Conservation (phyloP, 2,329 filamentous ascomycete genomes). For the Aspergillus clavatus region DNA sequence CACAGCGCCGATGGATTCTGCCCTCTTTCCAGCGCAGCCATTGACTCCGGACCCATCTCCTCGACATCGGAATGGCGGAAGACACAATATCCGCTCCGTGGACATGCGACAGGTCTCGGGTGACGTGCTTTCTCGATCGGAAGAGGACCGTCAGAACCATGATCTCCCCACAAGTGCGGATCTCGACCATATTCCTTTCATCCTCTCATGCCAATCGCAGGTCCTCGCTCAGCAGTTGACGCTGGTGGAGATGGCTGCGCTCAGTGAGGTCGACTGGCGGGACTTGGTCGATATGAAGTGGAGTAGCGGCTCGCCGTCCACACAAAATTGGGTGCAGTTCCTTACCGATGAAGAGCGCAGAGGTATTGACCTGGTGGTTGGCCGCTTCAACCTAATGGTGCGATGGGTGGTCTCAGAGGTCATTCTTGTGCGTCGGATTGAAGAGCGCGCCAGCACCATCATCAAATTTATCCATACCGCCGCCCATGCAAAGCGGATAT, state of each 20-base stretch:
- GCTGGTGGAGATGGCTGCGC: constrained; percentile 60
- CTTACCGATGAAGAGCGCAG: constrained; percentile 50
- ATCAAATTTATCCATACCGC: constrained; percentile 62
- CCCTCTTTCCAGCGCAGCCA: constrained; percentile 32
- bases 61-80: constrained; percentile 17
- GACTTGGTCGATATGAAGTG: constrained; percentile 61
- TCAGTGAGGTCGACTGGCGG: constrained; percentile 63
- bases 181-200: constrained; percentile 54
- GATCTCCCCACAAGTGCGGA: constrained; percentile 9
- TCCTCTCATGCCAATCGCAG: constrained; percentile 59
- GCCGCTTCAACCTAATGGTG: constrained; percentile 62
- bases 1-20: constrained; percentile 27
- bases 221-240: constrained; percentile 60
- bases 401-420: constrained; percentile 63
- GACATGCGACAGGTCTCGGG: constrained; percentile 28
- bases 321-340: constrained; percentile 59
- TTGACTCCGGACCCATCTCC: constrained; percentile 44
- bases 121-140: constrained; percentile 32
- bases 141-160: constrained; percentile 19
- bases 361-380: constrained; percentile 61
- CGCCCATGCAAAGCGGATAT: constrained; percentile 52
- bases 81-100: constrained; percentile 13
- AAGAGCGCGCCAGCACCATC: constrained; percentile 57
- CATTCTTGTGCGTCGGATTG: constrained; percentile 53
- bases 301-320: constrained; percentile 51